Conservation (phyloP, 129 eudicot species). For the Smallanthus sonchifolius region DNA sequence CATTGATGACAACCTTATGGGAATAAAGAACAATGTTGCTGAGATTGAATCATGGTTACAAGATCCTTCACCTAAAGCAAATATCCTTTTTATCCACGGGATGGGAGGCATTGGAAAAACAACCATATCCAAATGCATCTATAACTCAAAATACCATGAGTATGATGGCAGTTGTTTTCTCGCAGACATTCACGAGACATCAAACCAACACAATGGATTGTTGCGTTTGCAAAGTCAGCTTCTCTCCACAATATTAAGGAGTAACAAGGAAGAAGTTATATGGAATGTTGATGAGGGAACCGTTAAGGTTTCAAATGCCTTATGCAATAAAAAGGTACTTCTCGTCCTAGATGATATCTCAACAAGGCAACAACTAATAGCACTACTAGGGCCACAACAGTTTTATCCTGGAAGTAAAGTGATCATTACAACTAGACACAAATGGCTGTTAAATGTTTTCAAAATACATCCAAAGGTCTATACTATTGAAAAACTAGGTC, state of each 20-base stretch:
- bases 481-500: background rate
- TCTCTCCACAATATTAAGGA: background rate
- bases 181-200: background rate
- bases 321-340: conserved; percentile 5
- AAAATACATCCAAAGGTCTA: background rate
- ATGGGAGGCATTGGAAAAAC: conserved; percentile 22
- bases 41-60: conserved; percentile 15
- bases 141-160: background rate
- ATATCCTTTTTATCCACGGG: background rate
- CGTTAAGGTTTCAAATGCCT: conserved; percentile 1
- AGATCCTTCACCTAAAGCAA: background rate
- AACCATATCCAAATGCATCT: conserved; percentile 18
- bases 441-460: background rate
- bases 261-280: background rate
- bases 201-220: conserved; percentile 8
- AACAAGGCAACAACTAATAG: background rate
- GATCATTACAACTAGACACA: conserved; percentile 13
- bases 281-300: conserved; percentile 15
- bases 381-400: background rate
- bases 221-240: conserved; percentile 2
- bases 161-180: conserved; percentile 5
- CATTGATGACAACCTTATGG: conserved; percentile 10
- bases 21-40: background rate
- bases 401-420: conserved; percentile 25
- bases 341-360: conserved; percentile 20